Base-by-base conservation (phyloP, 768 basidiomycete species). In the Russula abietina region DNA sequence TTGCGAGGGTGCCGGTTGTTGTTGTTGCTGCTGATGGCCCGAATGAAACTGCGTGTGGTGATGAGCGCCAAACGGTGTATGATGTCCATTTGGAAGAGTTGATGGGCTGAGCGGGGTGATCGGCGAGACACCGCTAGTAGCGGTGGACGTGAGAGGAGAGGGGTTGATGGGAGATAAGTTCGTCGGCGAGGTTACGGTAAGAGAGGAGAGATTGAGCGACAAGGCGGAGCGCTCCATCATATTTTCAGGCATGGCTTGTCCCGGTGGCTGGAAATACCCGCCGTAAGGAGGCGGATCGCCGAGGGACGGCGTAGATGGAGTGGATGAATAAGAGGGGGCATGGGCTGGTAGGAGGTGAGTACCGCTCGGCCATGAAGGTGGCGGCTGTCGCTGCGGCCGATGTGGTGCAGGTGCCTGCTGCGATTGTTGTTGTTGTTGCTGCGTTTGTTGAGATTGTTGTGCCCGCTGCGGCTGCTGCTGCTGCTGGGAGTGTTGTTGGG, bases 141-240 rank as follows among this genome's bases (percentile, higher is more conserved):
- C 73, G 65, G 62, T 77, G 65, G 67, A 76, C 64, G 74, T 70
- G 48, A 69, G 68, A 30, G 78, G 73, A 55, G 78, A 78, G 9
- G 79, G 78, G 22, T 78, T 81, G 70, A 84, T 81, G 50, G 88
- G 86, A 14, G 86, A 87, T 57, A 85, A 77, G 64, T 82, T 82
- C 9, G 83, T 78, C 10, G 87, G 86, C 24, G 86, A 87, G 46
- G 85, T 73, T 59, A 90, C 87, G 55, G 82, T 77, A 57, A 90
- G 80, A 1, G 81, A 79, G 28, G 83, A 83, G 60, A 91, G 77
- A 71, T 89, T 90, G 71, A 90, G 81, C 33, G 85, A 82, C 49
- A 89, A 77, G 1, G 77, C 70, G 39, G 79, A 73, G 55, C 70
- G 67, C 59, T 72, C 72, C 46, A 65, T 59, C 57, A 69, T 60